Evolutionary conservation across 1,284 basidiomycete species (phyloP), one percentile per base, ranked within the genome.

Genomic region (Vanrija sp.): DNA sequence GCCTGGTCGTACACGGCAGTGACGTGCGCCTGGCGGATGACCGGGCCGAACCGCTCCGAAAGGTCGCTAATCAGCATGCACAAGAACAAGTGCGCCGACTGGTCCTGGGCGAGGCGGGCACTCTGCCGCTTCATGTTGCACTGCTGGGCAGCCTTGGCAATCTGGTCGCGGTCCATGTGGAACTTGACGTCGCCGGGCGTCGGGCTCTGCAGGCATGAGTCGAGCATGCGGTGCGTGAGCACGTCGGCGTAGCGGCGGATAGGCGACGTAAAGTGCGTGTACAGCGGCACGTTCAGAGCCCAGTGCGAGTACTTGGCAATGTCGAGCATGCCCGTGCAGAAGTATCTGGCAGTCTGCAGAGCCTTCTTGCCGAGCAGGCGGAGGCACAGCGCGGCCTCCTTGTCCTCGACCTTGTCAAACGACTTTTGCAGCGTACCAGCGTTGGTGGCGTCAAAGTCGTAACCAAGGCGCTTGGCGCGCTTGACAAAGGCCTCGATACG

Each of bases 291-390:
- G 65, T 87, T 95, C 64, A 98, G 80, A 1, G 93, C 86, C 73
- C 90, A 98, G 77, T 99, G 96, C 35, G 83, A 78, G 73, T 98
- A 99, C 78, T 98, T 98, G 42, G 93, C 90, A 69, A 98, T 98
- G 76, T 99, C 96, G 64, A 98, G 82, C 91, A 98, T 96, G 61
- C 96, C 96, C 23, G 94, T 85, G 72, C 95, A 98, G 84, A 97
- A 98, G 78, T 98, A 98, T 73, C 94, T 94, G 60, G 96, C 90
- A 49, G 85, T 84, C 57, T 68, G 86, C 66, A 95, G 96, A 18
- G 91, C 85, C 75, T 96, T 97, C 71, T 84, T 86, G 27, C 86
- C 84, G 41, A 97, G 80, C 19, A 95, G 72, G 71, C 93, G 85
- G 19, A 97, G 79, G 24, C 91, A 81, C 47, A 82, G 78, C 53